These are phyloP conservation scores for Bonnemaisonia californica DNA, from an alignment of 31 red algal species.

Conservation along the genomic window DNA sequence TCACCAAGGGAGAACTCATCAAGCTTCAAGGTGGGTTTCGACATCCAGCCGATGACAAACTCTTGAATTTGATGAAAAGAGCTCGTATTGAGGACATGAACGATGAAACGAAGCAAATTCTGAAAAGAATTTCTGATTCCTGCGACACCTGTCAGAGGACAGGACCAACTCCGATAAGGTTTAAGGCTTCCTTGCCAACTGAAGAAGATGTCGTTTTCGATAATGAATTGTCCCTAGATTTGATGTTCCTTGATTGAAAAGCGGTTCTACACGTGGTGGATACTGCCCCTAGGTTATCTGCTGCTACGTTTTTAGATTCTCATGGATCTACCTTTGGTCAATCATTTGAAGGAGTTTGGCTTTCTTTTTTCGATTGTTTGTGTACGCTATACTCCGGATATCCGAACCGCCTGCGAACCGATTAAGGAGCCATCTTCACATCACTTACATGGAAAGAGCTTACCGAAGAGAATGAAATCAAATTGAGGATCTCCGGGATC, in stretches of 20 bases:
- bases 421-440: constrained; percentile 11
- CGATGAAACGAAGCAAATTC: background rate
- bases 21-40: constrained; percentile 16
- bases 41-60: background rate
- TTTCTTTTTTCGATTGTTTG: constrained; percentile 15
- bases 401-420: constrained; percentile 11
- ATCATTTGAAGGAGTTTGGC: constrained; percentile 9
- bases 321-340: background rate
- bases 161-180: background rate
- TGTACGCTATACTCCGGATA: constrained; percentile 5
- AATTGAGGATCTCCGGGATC: background rate
- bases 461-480: background rate
- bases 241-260: background rate
- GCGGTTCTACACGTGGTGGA: constrained; percentile 26
- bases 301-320: background rate
- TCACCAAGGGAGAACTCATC: background rate
- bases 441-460: constrained; percentile 1
- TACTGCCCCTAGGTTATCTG: constrained; percentile 15
- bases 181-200: constrained; percentile 3
- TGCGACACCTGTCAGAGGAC: background rate
- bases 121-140: background rate
- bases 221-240: constrained; percentile 8
- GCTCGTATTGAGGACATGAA: background rate
- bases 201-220: constrained; percentile 23
- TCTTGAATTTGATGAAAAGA: constrained; percentile 17